Evolutionary conservation across 768 basidiomycete genomes (phyloP), one percentile per base, ranked within the genome.

Genomic region (Psilocybe tampanensis): DNA sequence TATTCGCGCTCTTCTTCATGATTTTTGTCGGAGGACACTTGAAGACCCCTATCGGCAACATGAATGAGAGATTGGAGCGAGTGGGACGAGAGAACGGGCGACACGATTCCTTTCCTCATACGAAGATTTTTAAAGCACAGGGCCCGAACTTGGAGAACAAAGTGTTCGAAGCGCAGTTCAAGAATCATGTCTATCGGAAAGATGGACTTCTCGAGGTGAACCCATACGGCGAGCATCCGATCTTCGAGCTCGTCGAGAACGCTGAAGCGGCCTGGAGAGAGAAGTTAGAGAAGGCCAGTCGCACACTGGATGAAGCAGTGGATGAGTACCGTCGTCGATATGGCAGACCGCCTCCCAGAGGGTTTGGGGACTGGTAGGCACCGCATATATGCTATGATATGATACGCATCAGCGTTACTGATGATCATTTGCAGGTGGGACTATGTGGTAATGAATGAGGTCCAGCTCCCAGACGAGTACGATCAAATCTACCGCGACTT

Each of bases 381-480:
- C 15, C 0, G n/a, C 47, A 13, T 13, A 33, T 44, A 21, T 50
- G 11, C n/a, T 12, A 39, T 39, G 6, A 39, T n/a, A 39, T 39
- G 3, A 3, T 5, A 13, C 13, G n/a, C 36, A 39, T 39, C 7
- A 39, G 29, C 29, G 29, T 29, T n/a, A 29, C 23, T 43, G 42
- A 24, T n/a, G 13, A n/a, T 53, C 29, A 26, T 45, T 29, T 57
- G 23, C 23, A 76, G 76, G 77, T 80, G 77, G 79, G 58, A 55
- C 3, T 80, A 78, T 67, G 88, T 86, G 22, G 73, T 80, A 64
- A 75, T 81, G 44, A 80, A 93, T 69, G 72, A 82, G 8, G 85
- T 92, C 26, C 82, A 84, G 62, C 83, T 95, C 42, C 80, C 89
- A 17, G 94, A 96, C 70, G 94, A 95, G 65, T 95, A 92, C 66